phyloP scores from a whole-genome alignment of 208 protist genomes.

The Crithidia fasciculata region DNA sequence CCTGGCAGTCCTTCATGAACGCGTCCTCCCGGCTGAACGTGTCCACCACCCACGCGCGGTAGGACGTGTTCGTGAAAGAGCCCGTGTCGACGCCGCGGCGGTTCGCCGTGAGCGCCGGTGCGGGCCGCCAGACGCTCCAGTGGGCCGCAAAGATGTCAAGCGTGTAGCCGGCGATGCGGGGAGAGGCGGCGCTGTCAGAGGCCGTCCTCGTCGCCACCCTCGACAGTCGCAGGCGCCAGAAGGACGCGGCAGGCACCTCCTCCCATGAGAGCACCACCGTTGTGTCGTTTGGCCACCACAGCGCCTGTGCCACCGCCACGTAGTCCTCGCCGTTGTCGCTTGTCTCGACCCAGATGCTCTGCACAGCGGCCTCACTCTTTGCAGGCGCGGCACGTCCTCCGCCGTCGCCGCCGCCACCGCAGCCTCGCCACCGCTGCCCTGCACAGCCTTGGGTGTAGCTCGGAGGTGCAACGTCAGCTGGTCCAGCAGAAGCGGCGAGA shows the following conservation, averaged over 20 bases:
- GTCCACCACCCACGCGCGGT: constrained; percentile 48
- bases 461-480: constrained; percentile 23
- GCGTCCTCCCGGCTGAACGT: constrained; percentile 58
- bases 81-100: background rate
- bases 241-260: constrained; percentile 8
- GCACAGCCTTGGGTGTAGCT: background rate
- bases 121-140: constrained; percentile 46
- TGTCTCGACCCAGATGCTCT: constrained; percentile 65
- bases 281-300: constrained; percentile 21
- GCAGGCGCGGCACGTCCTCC: background rate
- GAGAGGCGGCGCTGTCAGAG: background rate
- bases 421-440: background rate
- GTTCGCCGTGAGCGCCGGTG: constrained; percentile 12
- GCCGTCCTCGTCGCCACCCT: background rate
- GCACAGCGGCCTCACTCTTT: constrained; percentile 12
- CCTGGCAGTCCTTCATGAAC: constrained; percentile 56
- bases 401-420: background rate
- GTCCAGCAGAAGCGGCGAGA: constrained; percentile 18
- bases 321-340: constrained; percentile 83
- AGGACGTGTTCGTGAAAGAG: constrained; percentile 44
- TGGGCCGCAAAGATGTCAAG: constrained; percentile 49
- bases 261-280: constrained; percentile 42
- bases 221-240: constrained; percentile 31
- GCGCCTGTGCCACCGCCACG: constrained; percentile 33
- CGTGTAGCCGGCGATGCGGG: constrained; percentile 24